phyloP scores from a whole-genome alignment of 371 early-diverging fungal species.

The Actinomortierella ambigua region DNA sequence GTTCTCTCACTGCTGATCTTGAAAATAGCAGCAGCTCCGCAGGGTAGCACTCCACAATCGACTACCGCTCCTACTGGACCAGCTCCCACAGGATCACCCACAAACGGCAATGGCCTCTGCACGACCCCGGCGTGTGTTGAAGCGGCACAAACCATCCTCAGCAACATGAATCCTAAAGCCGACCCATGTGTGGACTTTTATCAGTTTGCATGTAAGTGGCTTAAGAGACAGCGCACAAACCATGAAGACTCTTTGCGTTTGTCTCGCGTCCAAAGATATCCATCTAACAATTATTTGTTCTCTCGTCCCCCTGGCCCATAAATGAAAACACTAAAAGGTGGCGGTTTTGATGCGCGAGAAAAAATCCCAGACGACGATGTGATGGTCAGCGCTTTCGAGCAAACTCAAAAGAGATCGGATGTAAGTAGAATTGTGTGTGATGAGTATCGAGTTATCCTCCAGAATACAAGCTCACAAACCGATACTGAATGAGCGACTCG shows the following conservation, averaged over 20 bases:
- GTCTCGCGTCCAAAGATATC: conserved; percentile 11
- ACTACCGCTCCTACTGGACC: too few species aligned
- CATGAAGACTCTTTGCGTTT: too few species aligned
- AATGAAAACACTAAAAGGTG: too few species aligned
- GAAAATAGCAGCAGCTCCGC: too few species aligned
- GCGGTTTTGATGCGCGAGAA: conserved; percentile 52
- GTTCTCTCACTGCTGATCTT: too few species aligned
- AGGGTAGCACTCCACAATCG: too few species aligned
- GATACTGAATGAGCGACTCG: too few species aligned
- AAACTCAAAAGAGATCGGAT: conserved; percentile 49
- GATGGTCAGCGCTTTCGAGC: conserved; percentile 47
- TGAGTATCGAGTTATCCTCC: too few species aligned
- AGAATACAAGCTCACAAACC: too few species aligned
- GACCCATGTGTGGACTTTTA: conserved; percentile 66
- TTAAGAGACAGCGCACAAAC: too few species aligned
- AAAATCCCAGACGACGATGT: conserved; percentile 60
- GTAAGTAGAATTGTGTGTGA: conserved; percentile 34
- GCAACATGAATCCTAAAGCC: conserved; percentile 49
- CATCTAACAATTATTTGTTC: background rate
- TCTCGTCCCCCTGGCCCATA: too few species aligned
- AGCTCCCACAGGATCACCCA: too few species aligned
- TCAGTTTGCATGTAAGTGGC: conserved; percentile 55
- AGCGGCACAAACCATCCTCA: conserved; percentile 58
- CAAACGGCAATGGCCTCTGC: conserved; percentile 49
- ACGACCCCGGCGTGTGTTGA: conserved; percentile 61